These are phyloP conservation scores for Saturnispora hagleri DNA, from an alignment of 805 yeast genomes.

Conservation along the genomic window DNA sequence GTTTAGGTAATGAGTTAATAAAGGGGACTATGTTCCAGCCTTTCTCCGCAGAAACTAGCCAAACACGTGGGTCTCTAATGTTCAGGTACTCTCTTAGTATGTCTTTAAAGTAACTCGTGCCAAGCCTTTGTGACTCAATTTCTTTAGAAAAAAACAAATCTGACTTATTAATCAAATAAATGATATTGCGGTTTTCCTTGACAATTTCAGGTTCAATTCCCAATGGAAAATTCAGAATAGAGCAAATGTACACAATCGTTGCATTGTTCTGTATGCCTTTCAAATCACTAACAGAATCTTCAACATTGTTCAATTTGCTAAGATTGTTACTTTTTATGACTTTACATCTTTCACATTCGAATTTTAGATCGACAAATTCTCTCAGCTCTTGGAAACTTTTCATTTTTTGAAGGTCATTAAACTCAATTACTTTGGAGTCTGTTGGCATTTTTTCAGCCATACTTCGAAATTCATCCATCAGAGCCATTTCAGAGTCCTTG, in stretches of 20 bases:
- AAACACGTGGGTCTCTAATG: slow-evolving; percentile 29
- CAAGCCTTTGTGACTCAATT: slow-evolving; percentile 16
- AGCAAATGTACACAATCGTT: slow-evolving; percentile 49
- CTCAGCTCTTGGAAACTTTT: neutral
- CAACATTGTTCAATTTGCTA: neutral
- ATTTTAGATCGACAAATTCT: neutral
- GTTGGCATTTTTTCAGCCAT: slow-evolving; percentile 1
- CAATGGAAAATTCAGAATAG: slow-evolving; percentile 67
- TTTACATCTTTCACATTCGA: slow-evolving; percentile 8
- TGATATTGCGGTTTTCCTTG: slow-evolving; percentile 28
- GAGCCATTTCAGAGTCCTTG: neutral
- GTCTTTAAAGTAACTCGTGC: slow-evolving; percentile 26
- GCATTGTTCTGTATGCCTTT: slow-evolving; percentile 35
- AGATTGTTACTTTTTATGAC: neutral
- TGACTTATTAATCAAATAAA: slow-evolving; percentile 34
- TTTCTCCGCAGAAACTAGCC: slow-evolving; percentile 40
- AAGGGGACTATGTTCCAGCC: slow-evolving; percentile 44
- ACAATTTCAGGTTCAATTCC: slow-evolving; percentile 34
- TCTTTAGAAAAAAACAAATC: slow-evolving; percentile 27
- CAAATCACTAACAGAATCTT: slow-evolving; percentile 19
- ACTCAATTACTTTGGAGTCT: neutral
- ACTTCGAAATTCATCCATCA: slow-evolving; percentile 3
- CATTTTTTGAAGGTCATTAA: neutral
- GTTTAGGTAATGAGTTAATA: slow-evolving; percentile 28
- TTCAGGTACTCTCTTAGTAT: slow-evolving; percentile 24